Evolutionary conservation across 106 monocot genomes (phyloP).

Genomic region (Alisma plantagoaquatica): DNA sequence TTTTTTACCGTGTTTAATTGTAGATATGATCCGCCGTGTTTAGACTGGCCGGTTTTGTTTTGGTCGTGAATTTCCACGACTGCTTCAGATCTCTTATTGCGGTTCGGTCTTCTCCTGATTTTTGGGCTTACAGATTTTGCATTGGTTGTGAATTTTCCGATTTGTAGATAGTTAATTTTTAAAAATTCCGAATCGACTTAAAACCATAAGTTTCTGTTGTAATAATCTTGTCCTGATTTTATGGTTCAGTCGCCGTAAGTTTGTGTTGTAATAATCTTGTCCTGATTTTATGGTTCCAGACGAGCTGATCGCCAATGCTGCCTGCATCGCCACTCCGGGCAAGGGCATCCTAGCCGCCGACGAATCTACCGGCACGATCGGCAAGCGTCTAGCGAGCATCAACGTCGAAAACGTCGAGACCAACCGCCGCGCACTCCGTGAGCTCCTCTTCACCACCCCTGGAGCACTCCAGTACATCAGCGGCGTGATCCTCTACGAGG

Average conservation of each 20-base stretch:
- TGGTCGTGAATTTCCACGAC: too few relatives aligned
- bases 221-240: background rate
- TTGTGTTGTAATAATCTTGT: too few relatives aligned
- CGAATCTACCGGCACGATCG: constrained; percentile 23
- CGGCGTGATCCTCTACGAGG: constrained; percentile 24
- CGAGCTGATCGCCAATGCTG: constrained; percentile 19
- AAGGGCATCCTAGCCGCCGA: constrained; percentile 23
- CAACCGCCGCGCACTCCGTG: constrained; percentile 19
- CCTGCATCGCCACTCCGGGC: constrained; percentile 19
- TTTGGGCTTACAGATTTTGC: background rate
- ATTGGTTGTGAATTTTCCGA: background rate
- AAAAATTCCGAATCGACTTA: background rate
- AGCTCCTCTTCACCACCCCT: constrained; percentile 19
- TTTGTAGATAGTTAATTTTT: background rate
- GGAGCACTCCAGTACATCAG: constrained; percentile 17
- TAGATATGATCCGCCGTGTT: too few relatives aligned
- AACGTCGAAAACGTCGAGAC: constrained; percentile 23
- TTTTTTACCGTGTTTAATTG: too few relatives aligned
- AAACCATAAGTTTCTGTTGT: background rate
- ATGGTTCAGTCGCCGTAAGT: background rate
- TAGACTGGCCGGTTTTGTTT: too few relatives aligned
- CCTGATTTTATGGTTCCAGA: constrained; percentile 1
- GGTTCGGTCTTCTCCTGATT: too few relatives aligned
- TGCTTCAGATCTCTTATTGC: too few relatives aligned
- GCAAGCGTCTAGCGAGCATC: constrained; percentile 22